These are phyloP conservation scores for Phaseolus coccineus DNA, from an alignment of 331 rosid genomes.

Conservation along the genomic window DNA sequence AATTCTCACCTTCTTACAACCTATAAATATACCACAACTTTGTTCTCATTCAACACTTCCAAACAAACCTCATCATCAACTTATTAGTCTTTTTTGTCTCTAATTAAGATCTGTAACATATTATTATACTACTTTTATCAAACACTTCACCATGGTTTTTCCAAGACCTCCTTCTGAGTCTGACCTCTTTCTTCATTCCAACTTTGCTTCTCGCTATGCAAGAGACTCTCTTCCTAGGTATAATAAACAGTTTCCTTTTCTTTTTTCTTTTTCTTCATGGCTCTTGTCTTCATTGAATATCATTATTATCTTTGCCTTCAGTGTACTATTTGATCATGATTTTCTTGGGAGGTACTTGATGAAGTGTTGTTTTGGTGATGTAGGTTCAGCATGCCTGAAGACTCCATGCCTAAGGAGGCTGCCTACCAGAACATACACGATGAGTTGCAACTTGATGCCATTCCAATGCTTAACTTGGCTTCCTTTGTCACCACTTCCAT, in stretches of 20 bases:
- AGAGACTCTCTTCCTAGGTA: slow-evolving; percentile 50
- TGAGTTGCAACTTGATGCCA: slow-evolving; percentile 50
- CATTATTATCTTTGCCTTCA: not conserved
- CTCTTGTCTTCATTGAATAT: not conserved
- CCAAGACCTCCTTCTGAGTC: slow-evolving; percentile 48
- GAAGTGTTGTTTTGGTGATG: not conserved
- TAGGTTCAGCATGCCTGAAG: slow-evolving; percentile 49
- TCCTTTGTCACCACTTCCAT: slow-evolving; percentile 53
- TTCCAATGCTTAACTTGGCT: slow-evolving; percentile 54
- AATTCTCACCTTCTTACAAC: too few relatives aligned
- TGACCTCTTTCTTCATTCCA: slow-evolving; percentile 34
- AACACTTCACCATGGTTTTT: slow-evolving; percentile 42
- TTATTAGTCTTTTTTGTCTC: too few relatives aligned
- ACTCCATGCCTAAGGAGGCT: slow-evolving; percentile 47
- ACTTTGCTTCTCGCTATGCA: slow-evolving; percentile 33
- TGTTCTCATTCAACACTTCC: too few relatives aligned
- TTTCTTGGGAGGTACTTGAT: not conserved
- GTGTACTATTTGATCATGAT: not conserved
- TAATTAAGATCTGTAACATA: too few relatives aligned
- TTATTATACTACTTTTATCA: too few relatives aligned
- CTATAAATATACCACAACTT: too few relatives aligned
- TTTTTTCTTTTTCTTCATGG: too few relatives aligned
- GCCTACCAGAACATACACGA: slow-evolving; percentile 48
- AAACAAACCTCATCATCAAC: not conserved
- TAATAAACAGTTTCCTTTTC: not conserved